Percentiles rank a stretch among this genome's conserved stretches.
phyloP scores from a whole-genome alignment of 129 eudicot genomes.

The Flaveria linearis region DNA sequence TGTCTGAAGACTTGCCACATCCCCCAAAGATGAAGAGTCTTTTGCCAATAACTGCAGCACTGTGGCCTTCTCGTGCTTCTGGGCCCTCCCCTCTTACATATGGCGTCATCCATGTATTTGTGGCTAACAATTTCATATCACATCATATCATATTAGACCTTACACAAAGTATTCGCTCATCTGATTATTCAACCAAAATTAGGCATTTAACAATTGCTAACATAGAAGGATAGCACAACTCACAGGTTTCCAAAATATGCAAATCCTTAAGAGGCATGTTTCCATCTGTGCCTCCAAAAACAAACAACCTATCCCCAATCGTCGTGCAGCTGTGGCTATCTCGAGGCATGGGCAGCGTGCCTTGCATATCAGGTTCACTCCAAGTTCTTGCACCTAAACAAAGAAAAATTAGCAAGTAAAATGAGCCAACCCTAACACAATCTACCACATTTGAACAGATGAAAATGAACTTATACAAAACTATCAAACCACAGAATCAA shows the following conservation, averaged over 20 bases:
- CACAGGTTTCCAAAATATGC: constrained; percentile 86
- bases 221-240: constrained; percentile 37
- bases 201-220: background rate
- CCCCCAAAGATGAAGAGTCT: constrained; percentile 96
- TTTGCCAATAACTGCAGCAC: constrained; percentile 93
- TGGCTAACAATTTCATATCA: constrained; percentile 46
- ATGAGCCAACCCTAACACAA: constrained; percentile 12
- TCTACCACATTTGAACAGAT: constrained; percentile 16
- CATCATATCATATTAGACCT: constrained; percentile 5
- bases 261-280: constrained; percentile 72
- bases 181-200: background rate
- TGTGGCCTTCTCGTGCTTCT: constrained; percentile 95
- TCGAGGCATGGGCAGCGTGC: constrained; percentile 77
- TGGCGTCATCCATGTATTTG: constrained; percentile 85
- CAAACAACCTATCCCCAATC: constrained; percentile 74
- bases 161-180: background rate
- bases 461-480: background rate
- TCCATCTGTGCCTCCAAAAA: constrained; percentile 97
- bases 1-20: constrained; percentile 67
- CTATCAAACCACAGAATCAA: background rate
- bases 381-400: constrained; percentile 62
- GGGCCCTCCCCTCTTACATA: constrained; percentile 84
- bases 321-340: constrained; percentile 98
- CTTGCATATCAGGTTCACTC: constrained; percentile 80
- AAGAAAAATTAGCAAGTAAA: constrained; percentile 4